Base-by-base conservation (phyloP, 2,329 filamentous ascomycete species). In the Blastomyces silverae region DNA sequence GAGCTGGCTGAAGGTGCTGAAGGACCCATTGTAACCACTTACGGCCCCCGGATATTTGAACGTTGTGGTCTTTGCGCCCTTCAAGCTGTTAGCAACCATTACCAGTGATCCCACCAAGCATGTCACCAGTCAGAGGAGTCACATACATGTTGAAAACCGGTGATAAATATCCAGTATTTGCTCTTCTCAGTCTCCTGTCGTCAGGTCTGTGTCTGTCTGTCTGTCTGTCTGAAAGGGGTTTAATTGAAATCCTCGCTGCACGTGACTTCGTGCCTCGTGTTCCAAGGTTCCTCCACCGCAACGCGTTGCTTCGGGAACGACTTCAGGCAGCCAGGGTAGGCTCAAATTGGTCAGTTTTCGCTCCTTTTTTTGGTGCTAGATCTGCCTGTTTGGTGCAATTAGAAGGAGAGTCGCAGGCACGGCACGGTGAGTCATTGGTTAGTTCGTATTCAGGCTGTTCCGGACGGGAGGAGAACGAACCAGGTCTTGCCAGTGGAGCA, bases 11-110 rank as follows among this genome's bases (percentile, higher is more conserved):
- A 62, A 15, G n/a, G 15, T 25, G 31, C 15, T 11, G 22, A 10
- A 31, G 1, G 46, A 17, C 0, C n/a, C 2, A 6, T 20, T 20
- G 3, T 3, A 39, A 44, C 22, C 57, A 68, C 79, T 71, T 76
- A 81, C 75, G 85, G 85, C 67, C 68, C 68, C 22, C 20, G 25
- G 37, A 64, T 64, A 42, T 62, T 61, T 28, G 46, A 17, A 17
- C 63, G 46, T 7, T 44, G 28, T 11, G 46, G 63, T 62, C 63
- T 37, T 28, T 46, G 22, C 37, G 63, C 60, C 64, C 59, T 63
- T 39, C 58, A 57, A 61, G 11, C 34, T 17, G 42, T 64, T 17
- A 64, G 44, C 31, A 50, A 60, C 25, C 10, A 11, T 15, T 59
- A 15, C 11, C 8, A 31, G 4, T 15, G 31, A n/a, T n/a, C n/a